phyloP scores from a whole-genome alignment of 495 filamentous ascomycete species.

The Staphylotrichum longicolle region DNA sequence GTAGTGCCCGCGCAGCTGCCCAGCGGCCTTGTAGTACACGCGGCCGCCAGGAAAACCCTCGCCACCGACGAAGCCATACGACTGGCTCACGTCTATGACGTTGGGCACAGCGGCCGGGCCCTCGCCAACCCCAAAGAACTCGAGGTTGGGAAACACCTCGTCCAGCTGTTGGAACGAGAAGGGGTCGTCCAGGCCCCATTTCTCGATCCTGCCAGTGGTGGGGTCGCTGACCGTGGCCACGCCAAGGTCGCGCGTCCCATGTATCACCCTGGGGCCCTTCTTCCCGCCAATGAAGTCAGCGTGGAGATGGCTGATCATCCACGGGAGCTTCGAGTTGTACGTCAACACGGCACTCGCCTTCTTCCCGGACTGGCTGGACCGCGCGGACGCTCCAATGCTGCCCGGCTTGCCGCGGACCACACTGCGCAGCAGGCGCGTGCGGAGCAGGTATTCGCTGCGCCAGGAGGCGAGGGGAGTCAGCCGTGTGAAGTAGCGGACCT shows the following conservation, averaged over 20 bases:
- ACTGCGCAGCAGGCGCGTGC: constrained; percentile 80
- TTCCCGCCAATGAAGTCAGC: constrained; percentile 67
- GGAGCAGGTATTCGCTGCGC: constrained; percentile 87
- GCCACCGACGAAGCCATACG: constrained; percentile 77
- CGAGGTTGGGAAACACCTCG: constrained; percentile 68
- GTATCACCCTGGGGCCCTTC: constrained; percentile 71
- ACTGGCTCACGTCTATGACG: constrained; percentile 83
- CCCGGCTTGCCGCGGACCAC: constrained; percentile 68
- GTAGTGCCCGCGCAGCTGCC: constrained; percentile 78
- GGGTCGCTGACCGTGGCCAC: constrained; percentile 73
- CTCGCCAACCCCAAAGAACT: constrained; percentile 73
- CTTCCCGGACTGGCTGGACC: constrained; percentile 54
- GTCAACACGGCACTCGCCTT: constrained; percentile 59
- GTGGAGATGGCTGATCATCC: constrained; percentile 72
- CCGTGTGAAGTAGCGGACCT: constrained; percentile 67
- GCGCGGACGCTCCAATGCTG: constrained; percentile 35
- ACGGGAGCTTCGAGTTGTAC: constrained; percentile 76
- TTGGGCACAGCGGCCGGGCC: constrained; percentile 76
- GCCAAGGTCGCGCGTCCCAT: constrained; percentile 74
- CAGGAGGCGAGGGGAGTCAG: constrained; percentile 79
- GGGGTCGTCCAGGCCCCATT: constrained; percentile 76
- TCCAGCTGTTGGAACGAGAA: constrained; percentile 71
- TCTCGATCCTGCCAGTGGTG: constrained; percentile 71
- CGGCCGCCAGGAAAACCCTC: constrained; percentile 80
- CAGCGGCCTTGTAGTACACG: constrained; percentile 67